Conservation (phyloP, 352 stramenopile species). For the Thalassiosira tumida region DNA sequence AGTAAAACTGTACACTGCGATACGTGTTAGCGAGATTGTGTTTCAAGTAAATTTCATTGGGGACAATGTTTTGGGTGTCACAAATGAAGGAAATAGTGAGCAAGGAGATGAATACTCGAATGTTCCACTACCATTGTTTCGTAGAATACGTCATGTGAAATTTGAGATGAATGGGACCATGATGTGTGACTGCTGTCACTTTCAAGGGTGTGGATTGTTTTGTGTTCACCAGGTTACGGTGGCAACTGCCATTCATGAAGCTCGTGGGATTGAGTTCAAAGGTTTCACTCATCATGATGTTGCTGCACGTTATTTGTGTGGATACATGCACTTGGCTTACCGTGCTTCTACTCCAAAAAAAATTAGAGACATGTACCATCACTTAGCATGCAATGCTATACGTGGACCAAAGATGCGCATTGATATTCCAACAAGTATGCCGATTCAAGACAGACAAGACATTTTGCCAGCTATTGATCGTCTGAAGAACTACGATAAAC, state of each 20-base stretch:
- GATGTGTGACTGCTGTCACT: background rate
- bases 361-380: background rate
- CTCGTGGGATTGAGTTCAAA: background rate
- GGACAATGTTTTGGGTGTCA: too few species aligned
- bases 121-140: background rate
- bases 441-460: background rate
- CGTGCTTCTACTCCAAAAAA: background rate
- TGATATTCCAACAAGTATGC: background rate
- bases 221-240: background rate
- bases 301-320: constrained; percentile 15
- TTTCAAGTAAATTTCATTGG: constrained; percentile 7
- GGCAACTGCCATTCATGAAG: background rate
- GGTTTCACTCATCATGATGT: constrained; percentile 54
- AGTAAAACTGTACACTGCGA: background rate
- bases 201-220: background rate
- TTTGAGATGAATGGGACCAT: background rate
- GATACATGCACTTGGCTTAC: constrained; percentile 67
- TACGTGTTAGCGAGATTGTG: background rate
- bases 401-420: background rate
- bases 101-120: background rate
- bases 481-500: constrained; percentile 1
- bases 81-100: background rate
- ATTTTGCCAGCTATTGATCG: background rate
- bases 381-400: too few species aligned
- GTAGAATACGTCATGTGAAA: background rate